Evolutionary conservation across 2,329 filamentous ascomycete genomes (phyloP), one percentile per base, ranked within the genome.

Genomic region (Graphilbum ipis-grandicollis): DNA sequence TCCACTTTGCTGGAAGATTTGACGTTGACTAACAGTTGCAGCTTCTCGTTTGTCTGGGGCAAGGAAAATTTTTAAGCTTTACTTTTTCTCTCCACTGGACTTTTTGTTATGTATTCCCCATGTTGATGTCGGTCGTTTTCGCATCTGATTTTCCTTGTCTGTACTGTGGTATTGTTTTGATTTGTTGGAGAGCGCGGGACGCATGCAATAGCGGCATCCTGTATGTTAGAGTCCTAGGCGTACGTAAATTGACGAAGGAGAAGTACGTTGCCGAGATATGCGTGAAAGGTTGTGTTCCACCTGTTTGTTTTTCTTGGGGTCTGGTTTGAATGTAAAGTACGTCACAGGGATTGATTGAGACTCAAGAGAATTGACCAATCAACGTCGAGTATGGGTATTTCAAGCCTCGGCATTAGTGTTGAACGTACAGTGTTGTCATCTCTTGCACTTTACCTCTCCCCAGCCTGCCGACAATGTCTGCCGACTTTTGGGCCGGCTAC

Each of bases 401-500:
- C 12, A 25, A 25, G 14, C 26, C 35, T 37, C 35, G 35, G 33
- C 33, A 29, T 31, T 28, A 21, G 15, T 25, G n/a, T 19, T 33
- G 19, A 25, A 19, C 18, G 14, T 31, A 8, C 19, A 3, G 15
- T 25, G 15, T n/a, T 14, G 32, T 31, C 21, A 3, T 17, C 3
- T 19, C 13, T 19, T 19, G 10, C 19, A n/a, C n/a, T n/a, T 12
- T 25, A 29, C 34, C 18, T 31, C 15, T 12, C 19, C 17, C 10
- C 25, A 17, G 19, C 8, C 5, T 17, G 15, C 17, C 7, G 9
- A 7, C 19, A 37, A 88, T 90, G 81, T 82, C 81, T 35, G 73
- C 83, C 47, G 86, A 93, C 53, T 94, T 94, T 56, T 93, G 82
- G 81, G 82, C 86, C 40, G 85, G 86, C 50, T 94, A 93, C 56